phyloP scores from a whole-genome alignment of 768 basidiomycete genomes.

The Daedalea quercina region DNA sequence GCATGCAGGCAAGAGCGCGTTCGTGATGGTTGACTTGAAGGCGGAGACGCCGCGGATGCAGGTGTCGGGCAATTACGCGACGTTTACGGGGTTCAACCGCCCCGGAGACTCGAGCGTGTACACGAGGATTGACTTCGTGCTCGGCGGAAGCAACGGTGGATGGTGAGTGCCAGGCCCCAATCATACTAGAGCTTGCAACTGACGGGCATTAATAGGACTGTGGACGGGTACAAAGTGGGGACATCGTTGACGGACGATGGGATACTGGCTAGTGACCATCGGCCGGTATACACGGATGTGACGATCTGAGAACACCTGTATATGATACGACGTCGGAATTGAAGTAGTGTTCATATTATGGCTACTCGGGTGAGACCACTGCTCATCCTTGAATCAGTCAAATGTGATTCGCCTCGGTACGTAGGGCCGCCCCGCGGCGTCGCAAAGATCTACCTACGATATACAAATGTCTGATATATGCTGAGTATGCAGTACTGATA shows the following conservation, averaged over 20 bases:
- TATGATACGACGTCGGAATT: not conserved
- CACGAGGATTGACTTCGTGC: conserved; percentile 45
- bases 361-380: no score
- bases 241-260: conserved; percentile 43
- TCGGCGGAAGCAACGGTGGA: conserved; percentile 39
- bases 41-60: conserved; percentile 31
- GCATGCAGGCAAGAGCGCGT: conserved; percentile 23
- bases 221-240: conserved; percentile 31
- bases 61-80: conserved; percentile 41
- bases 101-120: conserved; percentile 31
- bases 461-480: no score
- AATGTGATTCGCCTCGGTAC: no score
- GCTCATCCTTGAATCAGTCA: no score
- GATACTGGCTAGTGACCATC: conserved; percentile 48
- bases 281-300: conserved; percentile 38
- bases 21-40: conserved; percentile 40
- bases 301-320: not conserved
- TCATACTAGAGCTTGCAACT: no score
- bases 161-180: conserved; percentile 28
- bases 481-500: no score
- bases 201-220: conserved; percentile 24
- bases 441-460: no score
- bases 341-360: no score
- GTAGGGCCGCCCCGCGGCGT: no score
- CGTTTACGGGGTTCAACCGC: conserved; percentile 44